Conservation (phyloP, 352 stramenopile species). For the Pythium apleroticum region DNA sequence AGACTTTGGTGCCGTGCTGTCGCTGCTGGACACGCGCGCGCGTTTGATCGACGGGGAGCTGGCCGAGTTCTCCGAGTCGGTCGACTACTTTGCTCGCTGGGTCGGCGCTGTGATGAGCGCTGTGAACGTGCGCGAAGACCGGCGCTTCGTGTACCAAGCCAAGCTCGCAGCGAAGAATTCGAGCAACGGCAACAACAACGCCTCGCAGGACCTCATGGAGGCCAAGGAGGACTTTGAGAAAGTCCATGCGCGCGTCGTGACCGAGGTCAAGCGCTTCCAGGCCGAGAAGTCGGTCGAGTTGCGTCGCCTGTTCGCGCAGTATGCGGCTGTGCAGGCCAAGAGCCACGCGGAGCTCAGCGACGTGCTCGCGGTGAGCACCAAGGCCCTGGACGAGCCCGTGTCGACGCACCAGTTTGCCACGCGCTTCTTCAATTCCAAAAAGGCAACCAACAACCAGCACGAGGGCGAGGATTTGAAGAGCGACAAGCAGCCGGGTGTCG, state of each 20-base stretch:
- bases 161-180: slow-evolving; percentile 49
- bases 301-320: slow-evolving; percentile 71
- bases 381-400: slow-evolving; percentile 45
- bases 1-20: slow-evolving; percentile 63
- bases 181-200: slow-evolving; percentile 30
- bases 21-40: slow-evolving; percentile 71
- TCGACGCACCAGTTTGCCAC: slow-evolving; percentile 41
- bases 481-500: slow-evolving; percentile 12
- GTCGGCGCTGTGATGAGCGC: slow-evolving; percentile 68
- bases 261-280: slow-evolving; percentile 71
- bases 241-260: slow-evolving; percentile 75
- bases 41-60: slow-evolving; percentile 73
- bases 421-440: slow-evolving; percentile 29
- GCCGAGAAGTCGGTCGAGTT: slow-evolving; percentile 73
- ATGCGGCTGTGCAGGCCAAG: slow-evolving; percentile 54
- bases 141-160: slow-evolving; percentile 74
- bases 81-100: slow-evolving; percentile 78
- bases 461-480: slow-evolving; percentile 30
- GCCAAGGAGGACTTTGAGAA: slow-evolving; percentile 77
- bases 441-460: slow-evolving; percentile 29
- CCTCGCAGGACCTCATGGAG: slow-evolving; percentile 51
- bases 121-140: slow-evolving; percentile 76
- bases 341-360: slow-evolving; percentile 52
- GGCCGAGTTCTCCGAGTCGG: slow-evolving; percentile 54
- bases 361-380: slow-evolving; percentile 44